phyloP scores from a whole-genome alignment of 257 asterid species.

The Forsythia suspensa region DNA sequence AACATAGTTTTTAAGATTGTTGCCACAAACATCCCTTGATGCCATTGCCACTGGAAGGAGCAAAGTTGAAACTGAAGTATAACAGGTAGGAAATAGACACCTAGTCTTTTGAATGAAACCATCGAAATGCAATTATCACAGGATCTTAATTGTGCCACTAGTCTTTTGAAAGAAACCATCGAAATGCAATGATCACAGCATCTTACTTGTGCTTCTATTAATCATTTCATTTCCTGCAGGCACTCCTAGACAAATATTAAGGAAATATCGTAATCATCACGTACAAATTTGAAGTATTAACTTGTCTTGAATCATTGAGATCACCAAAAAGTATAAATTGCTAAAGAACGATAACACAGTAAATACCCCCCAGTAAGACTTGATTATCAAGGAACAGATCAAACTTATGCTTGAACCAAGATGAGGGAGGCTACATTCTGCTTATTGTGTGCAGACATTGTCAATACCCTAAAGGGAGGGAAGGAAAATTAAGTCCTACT shows the following conservation, averaged over 20 bases:
- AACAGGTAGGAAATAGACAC: neutral
- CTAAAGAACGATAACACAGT: neutral
- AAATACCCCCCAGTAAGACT: neutral
- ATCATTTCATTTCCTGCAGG: neutral
- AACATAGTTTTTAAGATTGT: neutral
- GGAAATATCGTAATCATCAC: neutral
- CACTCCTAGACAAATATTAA: neutral
- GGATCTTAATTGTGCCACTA: neutral
- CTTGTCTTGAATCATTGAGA: no score
- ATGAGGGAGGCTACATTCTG: neutral
- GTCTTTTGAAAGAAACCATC: no score
- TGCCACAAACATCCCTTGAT: neutral
- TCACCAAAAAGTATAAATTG: neutral
- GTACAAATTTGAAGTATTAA: neutral
- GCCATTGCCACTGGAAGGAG: neutral
- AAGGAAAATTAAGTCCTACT: neutral
- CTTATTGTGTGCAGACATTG: neutral
- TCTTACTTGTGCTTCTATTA: neutral
- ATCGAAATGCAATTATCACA: neutral
- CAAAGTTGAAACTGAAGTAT: neutral
- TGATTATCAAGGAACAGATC: neutral
- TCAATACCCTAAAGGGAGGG: neutral
- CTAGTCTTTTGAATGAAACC: neutral
- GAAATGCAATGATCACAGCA: no score
- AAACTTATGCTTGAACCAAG: neutral